These are phyloP conservation scores for Lagenaria siceraria DNA, from an alignment of 306 rosid genomes.

Conservation along the genomic window DNA sequence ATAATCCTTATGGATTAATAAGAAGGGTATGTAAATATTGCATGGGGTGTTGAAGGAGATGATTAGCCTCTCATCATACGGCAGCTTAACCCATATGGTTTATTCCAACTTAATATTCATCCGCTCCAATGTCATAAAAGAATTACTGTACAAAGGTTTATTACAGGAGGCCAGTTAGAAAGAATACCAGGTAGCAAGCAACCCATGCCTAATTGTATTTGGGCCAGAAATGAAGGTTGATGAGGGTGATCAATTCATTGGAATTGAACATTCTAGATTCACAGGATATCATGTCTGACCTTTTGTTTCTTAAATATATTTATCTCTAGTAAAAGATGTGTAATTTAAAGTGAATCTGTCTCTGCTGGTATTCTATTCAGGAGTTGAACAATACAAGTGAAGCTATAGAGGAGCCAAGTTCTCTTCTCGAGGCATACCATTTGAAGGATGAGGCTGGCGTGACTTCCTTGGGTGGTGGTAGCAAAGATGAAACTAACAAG, in stretches of 20 bases:
- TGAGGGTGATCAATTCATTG: neutral
- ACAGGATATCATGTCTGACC: neutral
- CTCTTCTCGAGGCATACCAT: slow-evolving; percentile 65
- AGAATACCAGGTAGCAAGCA: neutral
- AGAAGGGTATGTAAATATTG: neutral
- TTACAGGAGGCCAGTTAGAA: neutral
- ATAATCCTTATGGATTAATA: neutral
- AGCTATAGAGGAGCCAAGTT: slow-evolving; percentile 26
- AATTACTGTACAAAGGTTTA: neutral
- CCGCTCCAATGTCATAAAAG: neutral
- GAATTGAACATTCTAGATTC: neutral
- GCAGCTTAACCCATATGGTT: neutral
- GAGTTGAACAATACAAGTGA: slow-evolving; percentile 15
- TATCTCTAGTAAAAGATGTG: neutral
- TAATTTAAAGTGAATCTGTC: slow-evolving; percentile 3
- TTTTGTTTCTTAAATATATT: neutral
- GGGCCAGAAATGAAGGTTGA: neutral
- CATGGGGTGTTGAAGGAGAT: neutral
- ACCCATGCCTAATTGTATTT: neutral
- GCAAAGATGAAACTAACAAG: slow-evolving; percentile 16
- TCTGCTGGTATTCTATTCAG: slow-evolving; percentile 31
- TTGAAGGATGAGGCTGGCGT: slow-evolving; percentile 31
- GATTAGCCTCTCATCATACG: neutral
- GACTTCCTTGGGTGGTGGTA: slow-evolving; percentile 16
- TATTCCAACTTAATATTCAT: neutral